phyloP scores from a whole-genome alignment of 768 basidiomycete genomes.

The Cantharellus anzutake region DNA sequence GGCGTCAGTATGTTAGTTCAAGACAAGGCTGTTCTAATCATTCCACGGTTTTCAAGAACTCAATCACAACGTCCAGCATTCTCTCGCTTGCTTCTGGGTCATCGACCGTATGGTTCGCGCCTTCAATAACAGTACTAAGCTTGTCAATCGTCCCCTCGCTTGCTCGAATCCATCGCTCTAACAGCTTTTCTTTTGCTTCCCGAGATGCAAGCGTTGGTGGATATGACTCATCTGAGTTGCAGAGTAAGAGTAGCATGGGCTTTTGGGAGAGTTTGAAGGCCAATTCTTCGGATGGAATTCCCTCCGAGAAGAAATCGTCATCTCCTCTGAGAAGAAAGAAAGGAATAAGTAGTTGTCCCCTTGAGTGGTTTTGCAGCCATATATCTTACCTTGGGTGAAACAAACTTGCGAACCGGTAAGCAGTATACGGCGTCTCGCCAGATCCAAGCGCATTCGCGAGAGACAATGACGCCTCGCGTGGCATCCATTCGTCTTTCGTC shows the following conservation, averaged over 20 bases:
- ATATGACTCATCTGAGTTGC: slow-evolving; percentile 2
- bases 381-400: background rate
- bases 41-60: background rate
- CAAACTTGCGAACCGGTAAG: slow-evolving; percentile 3
- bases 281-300: background rate
- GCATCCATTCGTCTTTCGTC: slow-evolving; percentile 2
- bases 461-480: background rate
- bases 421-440: background rate
- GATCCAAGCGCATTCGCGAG: background rate
- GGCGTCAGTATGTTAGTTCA: too few relatives aligned
- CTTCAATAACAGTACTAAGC: background rate
- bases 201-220: background rate
- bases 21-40: too few relatives aligned
- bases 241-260: slow-evolving; percentile 1
- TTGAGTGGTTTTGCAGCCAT: background rate
- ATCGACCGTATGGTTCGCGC: background rate
- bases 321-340: background rate
- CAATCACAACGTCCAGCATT: background rate
- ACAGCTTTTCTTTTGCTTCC: background rate
- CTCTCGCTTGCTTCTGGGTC: background rate
- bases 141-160: background rate
- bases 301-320: slow-evolving; percentile 1
- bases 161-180: background rate
- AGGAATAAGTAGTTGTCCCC: background rate
- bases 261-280: background rate